Evolutionary conservation across 1,139 yeast species (phyloP), one percentile per base, ranked within the genome.

Genomic region (Sugiyamaella paludigena): DNA sequence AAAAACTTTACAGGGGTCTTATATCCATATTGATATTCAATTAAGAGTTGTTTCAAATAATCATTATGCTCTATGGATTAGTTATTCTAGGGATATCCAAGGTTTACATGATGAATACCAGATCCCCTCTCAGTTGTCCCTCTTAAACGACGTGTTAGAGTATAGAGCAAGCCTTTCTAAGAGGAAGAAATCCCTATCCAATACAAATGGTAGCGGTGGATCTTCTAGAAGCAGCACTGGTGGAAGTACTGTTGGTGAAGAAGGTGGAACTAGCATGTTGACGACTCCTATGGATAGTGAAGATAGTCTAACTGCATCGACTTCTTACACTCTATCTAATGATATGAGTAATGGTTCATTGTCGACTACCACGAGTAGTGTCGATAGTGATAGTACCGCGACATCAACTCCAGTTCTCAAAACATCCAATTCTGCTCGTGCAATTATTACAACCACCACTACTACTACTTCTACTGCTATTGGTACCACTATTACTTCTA

Each of bases 21-120:
- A 59, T 1, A 67, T 89, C 8, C 77, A 74, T 50, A 76, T 91
- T 37, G 97, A 91, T 67, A 80, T 87, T 10, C 97, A 91, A 66
- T 66, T 89, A 42, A 75, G 97, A 51, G 87, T 87, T 4, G 74
- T 87, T 15, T 77, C 80, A 19, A 64, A 72, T 16, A 81, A 79
- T 30, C 73, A 81, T 4, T 76, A 78, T 54, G 83, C 87, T 2
- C 66, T 89, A 19, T 91, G 97, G 97, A 75, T 91, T n/a, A 87
- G 96, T 0, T 89, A 86, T 63, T 84, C 95, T 0, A 77, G 69
- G 3, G 60, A 59, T 40, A 56, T 58, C 30, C 55, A 54, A 27
- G 61, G 62, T 7, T 49, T 51, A 29, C 59, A 57, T 32, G 58
- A 56, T 28, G 54, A 56, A 16, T 53, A 52, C 40, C 57, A 70